These are phyloP conservation scores for Sanghuangporus baumii DNA, from an alignment of 1,284 basidiomycete species.

Conservation along the genomic window DNA sequence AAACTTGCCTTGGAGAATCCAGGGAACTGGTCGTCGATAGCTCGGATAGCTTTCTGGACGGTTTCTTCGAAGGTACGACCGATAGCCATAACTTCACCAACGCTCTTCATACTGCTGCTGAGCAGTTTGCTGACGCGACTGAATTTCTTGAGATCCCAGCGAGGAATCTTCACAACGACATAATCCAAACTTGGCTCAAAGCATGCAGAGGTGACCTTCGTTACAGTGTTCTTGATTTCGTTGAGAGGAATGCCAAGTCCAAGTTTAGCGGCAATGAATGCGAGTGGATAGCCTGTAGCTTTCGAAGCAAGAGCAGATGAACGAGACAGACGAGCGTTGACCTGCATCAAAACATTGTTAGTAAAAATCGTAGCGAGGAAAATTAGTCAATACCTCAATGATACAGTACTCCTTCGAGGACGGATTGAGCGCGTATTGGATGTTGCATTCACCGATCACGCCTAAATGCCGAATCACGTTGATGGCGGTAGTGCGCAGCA, in stretches of 20 bases:
- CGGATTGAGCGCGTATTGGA: conserved; percentile 97
- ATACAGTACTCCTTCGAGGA: conserved; percentile 96
- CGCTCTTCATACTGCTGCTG: conserved; percentile 97
- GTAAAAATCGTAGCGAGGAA: not conserved
- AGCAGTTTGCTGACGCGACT: conserved; percentile 82
- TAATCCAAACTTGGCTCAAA: conserved; percentile 99
- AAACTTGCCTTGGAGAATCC: conserved; percentile 80
- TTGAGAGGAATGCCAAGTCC: conserved; percentile 96
- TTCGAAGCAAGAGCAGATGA: conserved; percentile 98
- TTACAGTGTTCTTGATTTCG: conserved; percentile 97
- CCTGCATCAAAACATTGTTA: conserved; percentile 37
- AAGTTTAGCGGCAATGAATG: conserved; percentile 97
- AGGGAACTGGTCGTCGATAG: conserved; percentile 91
- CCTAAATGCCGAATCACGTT: conserved; percentile 98
- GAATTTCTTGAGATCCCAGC: conserved; percentile 99
- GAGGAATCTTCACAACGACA: conserved; percentile 96
- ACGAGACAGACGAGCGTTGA: conserved; percentile 97
- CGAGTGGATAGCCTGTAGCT: conserved; percentile 96
- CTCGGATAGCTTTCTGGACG: conserved; percentile 95
- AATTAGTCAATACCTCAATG: conserved; percentile 68
- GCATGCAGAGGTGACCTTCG: conserved; percentile 93
- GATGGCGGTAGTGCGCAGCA: conserved; percentile 96
- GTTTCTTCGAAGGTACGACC: conserved; percentile 98
- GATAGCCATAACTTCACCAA: conserved; percentile 99
- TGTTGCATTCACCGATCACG: conserved; percentile 98